These are phyloP conservation scores for Fusarium globosum DNA, from an alignment of 2,329 filamentous ascomycete species.

Conservation along the genomic window DNA sequence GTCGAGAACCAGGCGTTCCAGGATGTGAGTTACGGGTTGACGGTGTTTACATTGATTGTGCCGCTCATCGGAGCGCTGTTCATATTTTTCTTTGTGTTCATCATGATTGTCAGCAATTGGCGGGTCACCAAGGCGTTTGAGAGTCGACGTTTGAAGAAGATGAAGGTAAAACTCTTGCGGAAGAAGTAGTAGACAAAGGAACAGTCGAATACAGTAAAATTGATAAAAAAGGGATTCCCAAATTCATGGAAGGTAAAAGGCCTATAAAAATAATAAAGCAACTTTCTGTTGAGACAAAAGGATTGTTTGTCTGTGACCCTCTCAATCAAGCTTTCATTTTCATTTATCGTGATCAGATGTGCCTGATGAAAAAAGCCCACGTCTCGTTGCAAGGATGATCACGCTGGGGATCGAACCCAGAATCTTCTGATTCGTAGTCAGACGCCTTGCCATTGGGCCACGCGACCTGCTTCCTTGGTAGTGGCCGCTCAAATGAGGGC, in stretches of 20 bases:
- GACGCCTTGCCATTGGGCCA: conserved; percentile 37
- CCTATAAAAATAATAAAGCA: background rate
- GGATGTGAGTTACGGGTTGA: conserved; percentile 27
- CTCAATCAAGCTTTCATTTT: background rate
- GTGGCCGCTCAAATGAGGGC: accelerated
- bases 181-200: background rate
- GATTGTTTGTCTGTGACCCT: accelerated
- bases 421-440: conserved; percentile 39
- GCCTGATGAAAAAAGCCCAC: too few species aligned
- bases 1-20: conserved; percentile 12
- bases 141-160: conserved; percentile 15
- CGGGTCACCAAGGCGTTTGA: conserved; percentile 29
- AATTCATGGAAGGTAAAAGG: background rate
- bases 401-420: conserved; percentile 37
- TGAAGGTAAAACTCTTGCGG: conserved; percentile 14
- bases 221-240: too few species aligned
- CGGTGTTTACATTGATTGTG: conserved; percentile 28
- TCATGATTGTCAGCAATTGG: conserved; percentile 35
- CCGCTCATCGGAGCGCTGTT: conserved; percentile 21
- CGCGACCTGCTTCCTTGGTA: conserved; percentile 9
- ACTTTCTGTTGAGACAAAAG: background rate
- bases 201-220: too few species aligned
- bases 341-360: too few species aligned
- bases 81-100: conserved; percentile 29
- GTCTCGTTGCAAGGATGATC: conserved; percentile 1